Conservation (phyloP, 441 rosid genomes). For the Jatropha podagrica region DNA sequence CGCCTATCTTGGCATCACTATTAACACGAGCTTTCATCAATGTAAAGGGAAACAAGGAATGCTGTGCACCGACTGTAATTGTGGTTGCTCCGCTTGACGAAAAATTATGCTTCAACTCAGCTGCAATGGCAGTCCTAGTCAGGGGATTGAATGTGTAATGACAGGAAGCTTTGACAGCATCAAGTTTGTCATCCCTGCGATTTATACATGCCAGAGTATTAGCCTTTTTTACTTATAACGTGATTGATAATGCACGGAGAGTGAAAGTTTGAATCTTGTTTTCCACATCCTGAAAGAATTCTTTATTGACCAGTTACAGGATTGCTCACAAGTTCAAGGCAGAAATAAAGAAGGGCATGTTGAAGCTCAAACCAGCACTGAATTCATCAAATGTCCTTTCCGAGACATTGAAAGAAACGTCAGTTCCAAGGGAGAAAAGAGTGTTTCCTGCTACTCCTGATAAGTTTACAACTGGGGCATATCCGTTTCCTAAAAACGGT, state of each 20-base stretch:
- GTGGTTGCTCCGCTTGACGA: conserved; percentile 17
- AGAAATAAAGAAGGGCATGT: conserved; percentile 31
- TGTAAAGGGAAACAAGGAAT: conserved; percentile 38
- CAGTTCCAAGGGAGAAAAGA: conserved; percentile 43
- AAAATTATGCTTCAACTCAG: conserved; percentile 45
- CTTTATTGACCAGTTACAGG: background rate
- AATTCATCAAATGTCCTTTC: conserved; percentile 26
- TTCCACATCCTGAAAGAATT: background rate
- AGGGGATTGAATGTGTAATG: conserved; percentile 36
- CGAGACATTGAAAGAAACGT: conserved; percentile 34
- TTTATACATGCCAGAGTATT: background rate
- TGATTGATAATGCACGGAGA: background rate
- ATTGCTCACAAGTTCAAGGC: conserved; percentile 52
- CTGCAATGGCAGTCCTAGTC: conserved; percentile 47
- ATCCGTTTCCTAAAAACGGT: conserved; percentile 26
- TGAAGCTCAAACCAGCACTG: conserved; percentile 48
- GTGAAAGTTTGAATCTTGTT: background rate
- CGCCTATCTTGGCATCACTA: conserved; percentile 35
- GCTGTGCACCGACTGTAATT: conserved; percentile 46
- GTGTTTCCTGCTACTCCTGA: conserved; percentile 44
- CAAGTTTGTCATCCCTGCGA: conserved; percentile 51
- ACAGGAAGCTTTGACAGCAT: conserved; percentile 35
- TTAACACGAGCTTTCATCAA: conserved; percentile 47
- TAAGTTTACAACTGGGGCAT: conserved; percentile 35
- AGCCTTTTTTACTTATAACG: background rate